Evolutionary conservation across 257 asterid species (phyloP), one percentile per base, ranked within the genome.

Genomic region (Ehretia macrophylla): DNA sequence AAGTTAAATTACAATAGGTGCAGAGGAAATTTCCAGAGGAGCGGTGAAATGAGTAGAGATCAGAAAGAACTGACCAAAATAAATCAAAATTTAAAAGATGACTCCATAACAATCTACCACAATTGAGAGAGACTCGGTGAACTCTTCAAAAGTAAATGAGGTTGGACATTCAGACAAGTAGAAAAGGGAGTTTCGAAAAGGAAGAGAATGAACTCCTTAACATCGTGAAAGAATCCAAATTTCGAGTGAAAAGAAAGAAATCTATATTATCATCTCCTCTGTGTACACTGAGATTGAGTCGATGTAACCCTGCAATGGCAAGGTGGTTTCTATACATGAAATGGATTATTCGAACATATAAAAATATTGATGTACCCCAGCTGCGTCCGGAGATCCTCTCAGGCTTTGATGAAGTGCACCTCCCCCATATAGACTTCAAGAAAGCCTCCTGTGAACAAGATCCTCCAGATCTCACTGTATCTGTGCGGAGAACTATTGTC

Each of bases 271-370:
- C 74, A 79, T 74, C n/a, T 72, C 65, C 75, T 69, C 32, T 77
- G 80, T 78, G 76, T 82, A 77, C 82, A 76, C 67, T 62, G 79
- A 77, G 67, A 57, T 47, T 50, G 53, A 69, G 67, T 70, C 56
- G 60, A 74, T 72, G 59, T 67, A 74, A 70, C 83, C 90, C 76
- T 73, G 47, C 47, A 79, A 83, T 59, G 77, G 68, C 79, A 70
- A 87, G 89, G 85, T 60, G 27, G 61, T 64, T 75, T 83, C 90
- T 85, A 88, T 85, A 83, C 95, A 85, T 62, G 79, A 75, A 83
- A 73, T 70, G 65, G 21, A 71, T 77, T 78, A 75, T 78, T 81
- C 45, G 53, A 63, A 68, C 59, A 64, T 51, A 23, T 23, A 35
- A 60, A 63, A 53, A 59, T 48, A 62, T 52, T 52, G 47, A 66